Evolutionary conservation across 495 filamentous ascomycete genomes (phyloP), one percentile per base, ranked within the genome.

Genomic region (Chaetomidium leptoderma): DNA sequence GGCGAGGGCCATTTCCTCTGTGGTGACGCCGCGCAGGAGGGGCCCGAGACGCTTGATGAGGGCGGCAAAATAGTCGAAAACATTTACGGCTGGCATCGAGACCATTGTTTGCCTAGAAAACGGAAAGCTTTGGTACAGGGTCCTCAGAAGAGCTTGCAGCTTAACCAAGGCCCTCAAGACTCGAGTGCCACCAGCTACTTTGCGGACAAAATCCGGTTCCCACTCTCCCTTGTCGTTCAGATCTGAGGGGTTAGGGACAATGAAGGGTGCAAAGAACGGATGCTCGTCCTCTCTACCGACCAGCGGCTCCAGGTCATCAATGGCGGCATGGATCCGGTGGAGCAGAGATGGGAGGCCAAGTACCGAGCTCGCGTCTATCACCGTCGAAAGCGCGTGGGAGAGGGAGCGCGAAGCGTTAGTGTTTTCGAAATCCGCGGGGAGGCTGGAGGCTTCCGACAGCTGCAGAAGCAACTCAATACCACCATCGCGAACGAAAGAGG

Each of bases 381-480:
- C 79, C 60, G 86, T 79, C 58, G 92, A 84, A 16, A 95, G 74
- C n/a, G 93, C 85, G 16, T 82, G 81, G 8, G 82, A 79, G 29
- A 96, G 75, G 52, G 85, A 82, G 33, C 84, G 81, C 49, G 79
- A 83, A 8, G 86, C 83, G 48, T 75, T 70, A 7, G 82, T 81
- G 24, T 83, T 84, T 46, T 85, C 83, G 66, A 92, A 91, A 63
- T 90, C 83, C 58, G 84, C 83, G 2, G 86, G 79, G 49, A 96
- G 77, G 66, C 88, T 88, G 17, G 91, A 85, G 26, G 91, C 79
- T 10, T 87, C 87, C 29, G 84, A 85, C 54, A 96, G 81, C 64
- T 95, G 89, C 29, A 99, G 75, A n/a, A 97, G 74, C 54, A 85
- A 81, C 63, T 96, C 90, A 37, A 91, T 83, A 4, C 89, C 95